phyloP scores from a whole-genome alignment of 2,329 filamentous ascomycete genomes.

The Pseudocercospora fijiensis region DNA sequence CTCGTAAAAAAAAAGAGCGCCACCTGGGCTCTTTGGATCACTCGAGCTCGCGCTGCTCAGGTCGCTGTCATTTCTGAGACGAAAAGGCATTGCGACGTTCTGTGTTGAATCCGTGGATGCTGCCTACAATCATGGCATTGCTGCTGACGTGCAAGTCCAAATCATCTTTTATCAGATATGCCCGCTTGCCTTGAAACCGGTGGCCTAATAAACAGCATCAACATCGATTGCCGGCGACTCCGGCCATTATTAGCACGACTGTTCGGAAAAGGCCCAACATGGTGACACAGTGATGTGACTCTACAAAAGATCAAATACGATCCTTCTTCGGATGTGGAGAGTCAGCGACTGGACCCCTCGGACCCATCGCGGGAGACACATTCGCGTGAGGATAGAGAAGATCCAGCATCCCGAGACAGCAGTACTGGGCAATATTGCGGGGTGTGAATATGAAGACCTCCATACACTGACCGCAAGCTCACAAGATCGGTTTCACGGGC shows the following conservation, averaged over 20 bases:
- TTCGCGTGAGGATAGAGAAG: background rate
- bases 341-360: background rate
- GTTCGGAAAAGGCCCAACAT: too few species aligned
- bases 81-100: too few species aligned
- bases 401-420: background rate
- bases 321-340: background rate
- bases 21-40: background rate
- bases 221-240: too few species aligned
- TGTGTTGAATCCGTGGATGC: too few species aligned
- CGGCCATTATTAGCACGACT: too few species aligned
- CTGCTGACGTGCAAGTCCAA: too few species aligned
- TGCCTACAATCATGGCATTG: too few species aligned
- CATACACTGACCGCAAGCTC: background rate
- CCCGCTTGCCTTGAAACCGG: too few species aligned
- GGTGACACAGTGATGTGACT: background rate
- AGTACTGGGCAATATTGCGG: background rate
- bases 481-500: background rate
- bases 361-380: background rate
- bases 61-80: background rate
- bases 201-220: too few species aligned
- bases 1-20: background rate
- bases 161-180: too few species aligned
- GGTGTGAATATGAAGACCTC: background rate
- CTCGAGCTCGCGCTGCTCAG: background rate
- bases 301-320: background rate